Evolutionary conservation across 306 rosid genomes (phyloP), one percentile per base, ranked within the genome.

Genomic region (Acacia confusa): DNA sequence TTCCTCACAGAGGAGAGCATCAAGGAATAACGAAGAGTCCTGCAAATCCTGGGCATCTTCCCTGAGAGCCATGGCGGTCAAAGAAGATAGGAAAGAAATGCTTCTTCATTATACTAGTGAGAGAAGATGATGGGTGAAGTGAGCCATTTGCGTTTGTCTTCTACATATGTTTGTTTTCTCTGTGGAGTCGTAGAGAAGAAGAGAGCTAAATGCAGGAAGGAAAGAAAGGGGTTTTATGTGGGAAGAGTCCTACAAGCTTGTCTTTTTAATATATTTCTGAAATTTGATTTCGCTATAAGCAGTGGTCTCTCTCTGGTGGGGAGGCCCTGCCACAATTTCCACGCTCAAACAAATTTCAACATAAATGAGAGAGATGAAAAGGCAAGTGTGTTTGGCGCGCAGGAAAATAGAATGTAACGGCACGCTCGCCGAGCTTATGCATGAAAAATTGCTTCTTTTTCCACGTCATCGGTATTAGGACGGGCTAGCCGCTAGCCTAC

Each of bases 1-100:
- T 60, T 92, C 91, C 75, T 85, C 88, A 61, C 94, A 92, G 88
- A 92, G 85, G 68, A 87, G 87, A 30, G 90, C 78, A 9, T 89
- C 92, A 16, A 89, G 75, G 28, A 78, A 47, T 48, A 81, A 69
- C 12, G 91, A 65, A 47, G 91, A 84, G 82, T 67, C 84, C 72
- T 81, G 83, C 0, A 81, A 85, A 73, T 84, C 85, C 13, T 84
- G 90, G 57, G 85, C 38, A 34, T 85, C 84, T 61, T 90, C 84
- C n/a, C 27, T 78, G 64, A 88, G 84, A 77, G 89, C 87, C 94
- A 90, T 92, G 67, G 78, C 76, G 68, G 77, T 63, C 82, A 53
- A 74, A 63, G 88, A 85, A 87, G 85, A 85, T 57, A 83, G 44
- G 52, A 55, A 48, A 55, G 55, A 70, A 75, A 77, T 36, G 63